Percentiles rank a stretch among this genome's conserved stretches.
phyloP scores from a whole-genome alignment of 768 basidiomycete species.

The Sporobolomyces phaffii region DNA sequence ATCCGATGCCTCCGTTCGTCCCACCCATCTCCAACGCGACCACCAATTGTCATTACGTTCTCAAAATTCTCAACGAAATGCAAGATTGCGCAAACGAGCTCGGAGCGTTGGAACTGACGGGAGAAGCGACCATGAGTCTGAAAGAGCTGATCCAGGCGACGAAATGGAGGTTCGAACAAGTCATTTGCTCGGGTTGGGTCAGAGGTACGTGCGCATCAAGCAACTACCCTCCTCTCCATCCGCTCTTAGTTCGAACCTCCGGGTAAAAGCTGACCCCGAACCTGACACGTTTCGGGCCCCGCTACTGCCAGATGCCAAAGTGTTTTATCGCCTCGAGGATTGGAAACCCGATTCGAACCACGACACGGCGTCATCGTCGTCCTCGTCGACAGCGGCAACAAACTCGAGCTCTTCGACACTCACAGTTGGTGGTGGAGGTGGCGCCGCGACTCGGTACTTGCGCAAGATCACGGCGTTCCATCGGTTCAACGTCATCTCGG shows the following conservation, averaged over 20 bases:
- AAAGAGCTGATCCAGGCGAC: constrained; percentile 71
- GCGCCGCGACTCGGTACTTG: constrained; percentile 52
- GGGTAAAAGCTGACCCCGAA: neutral
- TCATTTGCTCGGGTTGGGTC: constrained; percentile 70
- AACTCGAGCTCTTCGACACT: neutral
- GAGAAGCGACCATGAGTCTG: constrained; percentile 59
- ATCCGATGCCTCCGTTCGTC: constrained; percentile 58
- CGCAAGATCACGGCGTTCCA: constrained; percentile 75
- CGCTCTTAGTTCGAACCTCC: too few species aligned
- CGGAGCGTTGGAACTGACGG: constrained; percentile 68
- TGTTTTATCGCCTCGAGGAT: constrained; percentile 78
- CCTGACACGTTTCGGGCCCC: too few species aligned
- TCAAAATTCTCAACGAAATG: constrained; percentile 73
- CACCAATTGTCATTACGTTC: constrained; percentile 72
- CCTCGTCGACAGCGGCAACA: constrained; percentile 29
- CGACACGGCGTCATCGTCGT: constrained; percentile 61
- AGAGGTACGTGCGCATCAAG: too few species aligned
- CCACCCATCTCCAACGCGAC: constrained; percentile 64
- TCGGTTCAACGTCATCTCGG: constrained; percentile 64
- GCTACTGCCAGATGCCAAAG: constrained; percentile 61
- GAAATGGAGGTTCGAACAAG: constrained; percentile 81
- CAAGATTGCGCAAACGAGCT: constrained; percentile 80
- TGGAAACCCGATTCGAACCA: constrained; percentile 60
- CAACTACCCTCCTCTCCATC: too few species aligned
- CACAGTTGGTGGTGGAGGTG: neutral